Evolutionary conservation across 371 early-diverging fungal genomes (phyloP), one percentile per base, ranked within the genome.

Genomic region (Syncephalastrum monosporum): DNA sequence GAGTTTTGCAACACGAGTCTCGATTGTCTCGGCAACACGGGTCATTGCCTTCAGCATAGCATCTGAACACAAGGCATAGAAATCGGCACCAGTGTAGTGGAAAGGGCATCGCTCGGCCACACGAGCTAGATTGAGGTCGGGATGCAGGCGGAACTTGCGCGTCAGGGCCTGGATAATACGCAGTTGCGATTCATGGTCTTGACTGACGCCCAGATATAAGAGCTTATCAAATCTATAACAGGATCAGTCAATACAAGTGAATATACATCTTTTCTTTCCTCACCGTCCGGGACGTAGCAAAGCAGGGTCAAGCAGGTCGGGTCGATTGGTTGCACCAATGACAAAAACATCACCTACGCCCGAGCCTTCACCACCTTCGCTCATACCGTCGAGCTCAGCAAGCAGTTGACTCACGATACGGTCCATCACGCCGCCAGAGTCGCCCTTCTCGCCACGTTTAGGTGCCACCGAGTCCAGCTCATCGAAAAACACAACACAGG

Each of bases 401-500:
- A 98, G 75, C 41, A 98, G 68, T 70, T 98, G 98, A 65, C 88
- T 87, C 24, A 98, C 98, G 67, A 98, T 95, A 52, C 99, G 88
- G 71, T 98, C 98, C 97, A 97, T 98, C 14, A 98, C 98, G 54
- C 99, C 99, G 5, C 97, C 98, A 13, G 93, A 91, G 59, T 97
- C 97, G 14, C 97, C 97, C 67, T 95, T 94, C 57, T 95, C 94
- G 23, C 98, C 98, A 60, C 97, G 85, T 77, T 95, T 93, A 3
- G 97, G 97, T 1, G 98, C 98, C 6, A 99, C 93, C 0, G 98
- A 94, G 80, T 99, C 99, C 71, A 99, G 75, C 73, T 99, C 99
- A 72, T 99, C 99, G 70, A 99, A 99, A 75, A 99, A 99, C 50
- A 99, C 95, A 17, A 99, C 99, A 63, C 99, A 95, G 0, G 99